Evolutionary conservation across 1,284 basidiomycete genomes (phyloP), one percentile per base, ranked within the genome.

Genomic region (Inonotus hispidus): DNA sequence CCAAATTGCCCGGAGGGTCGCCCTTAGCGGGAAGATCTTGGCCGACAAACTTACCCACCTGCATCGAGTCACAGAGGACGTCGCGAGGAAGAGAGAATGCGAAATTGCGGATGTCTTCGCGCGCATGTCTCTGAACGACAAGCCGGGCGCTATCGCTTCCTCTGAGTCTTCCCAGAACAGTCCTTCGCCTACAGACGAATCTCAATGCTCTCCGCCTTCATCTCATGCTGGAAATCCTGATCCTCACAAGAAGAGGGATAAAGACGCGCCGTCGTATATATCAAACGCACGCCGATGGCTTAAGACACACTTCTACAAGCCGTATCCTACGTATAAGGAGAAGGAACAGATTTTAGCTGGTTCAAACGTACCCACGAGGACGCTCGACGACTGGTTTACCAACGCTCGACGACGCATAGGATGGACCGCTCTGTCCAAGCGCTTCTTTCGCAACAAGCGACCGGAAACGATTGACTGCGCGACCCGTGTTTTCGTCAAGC

Each of bases 251-350:
- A n/a, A n/a, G n/a, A n/a, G n/a, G n/a, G n/a, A n/a, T n/a, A n/a
- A n/a, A n/a, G n/a, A n/a, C n/a, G n/a, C n/a, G n/a, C n/a, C n/a
- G n/a, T n/a, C n/a, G n/a, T n/a, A n/a, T n/a, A n/a, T n/a, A n/a
- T n/a, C n/a, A n/a, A n/a, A n/a, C n/a, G n/a, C n/a, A n/a, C n/a
- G n/a, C 56, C 67, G 69, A 25, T 83, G 82, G 81, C 61, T 84
- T 0, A 3, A 81, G 1, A 56, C 71, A 0, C 78, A 84, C 59
- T 54, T 82, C 0, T 73, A 79, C 50, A 76, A 82, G 53, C 82
- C 83, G 0, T 84, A 83, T 58, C 82, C 82, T 0, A 65, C 76
- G 0, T n/a, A n/a, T n/a, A n/a, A n/a, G n/a, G n/a, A n/a, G n/a
- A n/a, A n/a, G n/a, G n/a, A n/a, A n/a, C n/a, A n/a, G n/a, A n/a